Percentiles rank a stretch among this genome's conserved stretches.
Conservation (phyloP, 352 stramenopile species). For the Elongisporangium anandrum region DNA sequence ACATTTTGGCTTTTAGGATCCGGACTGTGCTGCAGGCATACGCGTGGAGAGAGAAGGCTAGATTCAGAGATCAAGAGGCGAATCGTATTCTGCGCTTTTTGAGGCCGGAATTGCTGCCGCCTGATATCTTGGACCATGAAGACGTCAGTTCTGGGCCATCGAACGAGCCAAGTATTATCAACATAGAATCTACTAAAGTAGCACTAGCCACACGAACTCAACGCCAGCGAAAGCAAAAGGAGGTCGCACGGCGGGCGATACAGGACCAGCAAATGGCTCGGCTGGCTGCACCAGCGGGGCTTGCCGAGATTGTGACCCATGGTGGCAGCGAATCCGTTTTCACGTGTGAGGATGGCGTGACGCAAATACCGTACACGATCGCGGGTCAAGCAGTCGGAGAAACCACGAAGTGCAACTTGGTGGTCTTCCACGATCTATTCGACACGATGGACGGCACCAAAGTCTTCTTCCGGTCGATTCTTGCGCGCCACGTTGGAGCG, state of each 20-base stretch:
- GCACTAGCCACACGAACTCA: background rate
- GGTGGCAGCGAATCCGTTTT: slow-evolving; percentile 37
- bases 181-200: background rate
- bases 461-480: slow-evolving; percentile 83
- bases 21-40: slow-evolving; percentile 58
- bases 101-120: slow-evolving; percentile 43
- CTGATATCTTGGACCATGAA: slow-evolving; percentile 10
- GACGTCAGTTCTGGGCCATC: background rate
- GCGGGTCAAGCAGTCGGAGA: slow-evolving; percentile 59
- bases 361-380: slow-evolving; percentile 79
- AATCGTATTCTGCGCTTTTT: slow-evolving; percentile 42
- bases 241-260: slow-evolving; percentile 40
- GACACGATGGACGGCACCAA: slow-evolving; percentile 89
- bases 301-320: slow-evolving; percentile 22
- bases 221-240: slow-evolving; percentile 10
- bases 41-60: slow-evolving; percentile 40
- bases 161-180: background rate
- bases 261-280: slow-evolving; percentile 78
- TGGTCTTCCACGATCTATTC: slow-evolving; percentile 93
- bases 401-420: slow-evolving; percentile 76
- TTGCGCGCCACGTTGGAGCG: slow-evolving; percentile 72
- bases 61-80: slow-evolving; percentile 38
- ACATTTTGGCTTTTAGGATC: slow-evolving; percentile 25
- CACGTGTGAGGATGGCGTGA: slow-evolving; percentile 70
- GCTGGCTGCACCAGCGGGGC: slow-evolving; percentile 38